phyloP scores from a whole-genome alignment of 2,329 filamentous ascomycete genomes.

The Exophiala aquamarina region DNA sequence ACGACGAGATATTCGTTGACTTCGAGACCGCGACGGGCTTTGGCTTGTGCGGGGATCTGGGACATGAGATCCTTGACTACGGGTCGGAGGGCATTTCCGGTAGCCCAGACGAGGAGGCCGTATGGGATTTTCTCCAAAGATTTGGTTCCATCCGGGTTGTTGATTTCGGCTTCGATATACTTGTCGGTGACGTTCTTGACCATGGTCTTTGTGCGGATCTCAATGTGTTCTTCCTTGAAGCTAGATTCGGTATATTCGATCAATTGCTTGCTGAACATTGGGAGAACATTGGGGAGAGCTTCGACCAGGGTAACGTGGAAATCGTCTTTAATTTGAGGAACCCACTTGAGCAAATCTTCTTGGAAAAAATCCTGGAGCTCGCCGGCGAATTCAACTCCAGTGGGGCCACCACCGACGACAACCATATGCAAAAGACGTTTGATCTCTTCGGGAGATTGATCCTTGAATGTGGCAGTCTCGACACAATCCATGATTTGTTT shows the following conservation, averaged over 20 bases:
- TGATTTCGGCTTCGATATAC: slow-evolving; percentile 85
- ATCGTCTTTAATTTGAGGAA: slow-evolving; percentile 89
- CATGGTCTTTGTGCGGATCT: slow-evolving; percentile 97
- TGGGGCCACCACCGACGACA: slow-evolving; percentile 88
- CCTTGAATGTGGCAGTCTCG: slow-evolving; percentile 98
- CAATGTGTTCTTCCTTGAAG: slow-evolving; percentile 97
- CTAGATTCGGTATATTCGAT: slow-evolving; percentile 99
- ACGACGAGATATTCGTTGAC: slow-evolving; percentile 99
- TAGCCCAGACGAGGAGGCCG: slow-evolving; percentile 96
- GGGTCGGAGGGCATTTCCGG: slow-evolving; percentile 88
- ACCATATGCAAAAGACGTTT: slow-evolving; percentile 98
- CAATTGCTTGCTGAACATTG: slow-evolving; percentile 98
- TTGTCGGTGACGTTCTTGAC: slow-evolving; percentile 96
- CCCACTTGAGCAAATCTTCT: slow-evolving; percentile 95
- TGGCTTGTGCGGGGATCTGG: slow-evolving; percentile 90
- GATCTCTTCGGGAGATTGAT: slow-evolving; percentile 81
- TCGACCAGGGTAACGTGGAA: slow-evolving; percentile 98
- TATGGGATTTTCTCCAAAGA: slow-evolving; percentile 80
- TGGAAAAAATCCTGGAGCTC: slow-evolving; percentile 99
- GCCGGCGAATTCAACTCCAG: slow-evolving; percentile 96
- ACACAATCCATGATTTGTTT: slow-evolving; percentile 99
- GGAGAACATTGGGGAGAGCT: slow-evolving; percentile 91
- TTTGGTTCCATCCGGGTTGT: slow-evolving; percentile 81
- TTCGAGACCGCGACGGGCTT: slow-evolving; percentile 88
- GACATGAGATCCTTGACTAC: slow-evolving; percentile 88